Conservation (phyloP, 2,329 filamentous ascomycete genomes). For the Hypocreales sp. region DNA sequence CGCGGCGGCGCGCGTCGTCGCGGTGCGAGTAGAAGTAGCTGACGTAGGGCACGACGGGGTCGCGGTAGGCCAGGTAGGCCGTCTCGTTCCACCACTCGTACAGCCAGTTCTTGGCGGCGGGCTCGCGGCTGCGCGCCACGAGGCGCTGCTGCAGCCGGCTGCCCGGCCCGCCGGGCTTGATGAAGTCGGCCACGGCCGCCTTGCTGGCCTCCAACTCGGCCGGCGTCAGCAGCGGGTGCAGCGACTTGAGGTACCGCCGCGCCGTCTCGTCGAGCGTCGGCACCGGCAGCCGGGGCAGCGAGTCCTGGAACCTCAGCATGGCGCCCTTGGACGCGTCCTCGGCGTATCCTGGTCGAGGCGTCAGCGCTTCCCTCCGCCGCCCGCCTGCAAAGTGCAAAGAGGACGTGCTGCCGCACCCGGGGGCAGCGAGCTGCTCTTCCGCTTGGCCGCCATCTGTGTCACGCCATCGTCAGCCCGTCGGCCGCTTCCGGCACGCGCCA, state of each 20-base stretch:
- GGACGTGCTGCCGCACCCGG: constrained; percentile 32
- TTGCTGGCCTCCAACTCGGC: constrained; percentile 58
- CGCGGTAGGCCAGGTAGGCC: constrained; percentile 84
- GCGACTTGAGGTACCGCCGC: constrained; percentile 63
- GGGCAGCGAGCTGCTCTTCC: constrained; percentile 43
- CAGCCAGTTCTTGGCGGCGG: constrained; percentile 83
- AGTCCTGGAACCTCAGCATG: constrained; percentile 77
- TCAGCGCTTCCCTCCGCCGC: no score
- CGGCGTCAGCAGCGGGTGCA: constrained; percentile 57
- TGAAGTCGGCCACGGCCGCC: constrained; percentile 75
- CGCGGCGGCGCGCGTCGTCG: constrained; percentile 74
- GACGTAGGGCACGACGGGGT: constrained; percentile 93
- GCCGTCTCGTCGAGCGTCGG: constrained; percentile 73
- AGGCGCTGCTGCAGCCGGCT: constrained; percentile 79
- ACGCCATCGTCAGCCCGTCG: no score
- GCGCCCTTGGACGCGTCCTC: constrained; percentile 66
- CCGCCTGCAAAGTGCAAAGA: no score
- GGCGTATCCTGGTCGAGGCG: constrained; percentile 50
- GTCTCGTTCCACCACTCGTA: constrained; percentile 97
- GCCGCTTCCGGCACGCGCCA: no score
- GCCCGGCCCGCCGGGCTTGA: constrained; percentile 73
- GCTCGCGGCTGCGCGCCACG: constrained; percentile 61
- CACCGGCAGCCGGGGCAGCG: constrained; percentile 65
- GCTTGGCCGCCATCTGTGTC: constrained; percentile 34
- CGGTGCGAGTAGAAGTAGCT: constrained; percentile 99